Conservation (phyloP, 441 rosid genomes). For the Jatropha podagrica region DNA sequence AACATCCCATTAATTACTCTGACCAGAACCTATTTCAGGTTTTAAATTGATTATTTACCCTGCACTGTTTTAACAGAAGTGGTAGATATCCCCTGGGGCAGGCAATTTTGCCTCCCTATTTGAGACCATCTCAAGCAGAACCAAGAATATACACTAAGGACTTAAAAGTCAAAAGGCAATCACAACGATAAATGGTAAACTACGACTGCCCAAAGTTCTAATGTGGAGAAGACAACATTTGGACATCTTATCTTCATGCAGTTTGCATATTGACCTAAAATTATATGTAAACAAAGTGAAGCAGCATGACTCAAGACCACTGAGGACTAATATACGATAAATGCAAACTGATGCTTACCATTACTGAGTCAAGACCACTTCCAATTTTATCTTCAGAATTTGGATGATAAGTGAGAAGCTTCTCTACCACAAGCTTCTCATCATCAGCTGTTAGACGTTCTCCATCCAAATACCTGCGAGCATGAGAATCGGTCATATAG, state of each 20-base stretch:
- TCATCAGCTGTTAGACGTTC: constrained; percentile 59
- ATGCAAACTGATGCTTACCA: constrained; percentile 44
- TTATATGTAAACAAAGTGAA: background rate
- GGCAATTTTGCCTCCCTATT: background rate
- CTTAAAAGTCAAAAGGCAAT: background rate
- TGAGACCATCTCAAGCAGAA: background rate
- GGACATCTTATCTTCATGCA: background rate
- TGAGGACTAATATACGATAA: background rate
- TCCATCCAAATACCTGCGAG: constrained; percentile 65
- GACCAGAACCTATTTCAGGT: background rate
- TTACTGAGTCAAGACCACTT: constrained; percentile 67
- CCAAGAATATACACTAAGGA: background rate
- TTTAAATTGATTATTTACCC: background rate
- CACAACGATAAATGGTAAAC: background rate
- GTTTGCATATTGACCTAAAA: constrained; percentile 3
- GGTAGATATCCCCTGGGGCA: background rate
- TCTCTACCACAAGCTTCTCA: constrained; percentile 54
- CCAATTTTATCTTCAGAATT: constrained; percentile 79
- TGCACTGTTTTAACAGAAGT: background rate
- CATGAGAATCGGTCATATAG: constrained; percentile 10
- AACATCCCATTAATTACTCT: background rate
- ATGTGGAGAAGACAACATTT: background rate
- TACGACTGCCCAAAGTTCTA: background rate
- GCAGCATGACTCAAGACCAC: background rate
- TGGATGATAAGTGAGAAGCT: constrained; percentile 79